phyloP scores from a whole-genome alignment of 345 rosid genomes.

The Eucalyptus shirleyi region DNA sequence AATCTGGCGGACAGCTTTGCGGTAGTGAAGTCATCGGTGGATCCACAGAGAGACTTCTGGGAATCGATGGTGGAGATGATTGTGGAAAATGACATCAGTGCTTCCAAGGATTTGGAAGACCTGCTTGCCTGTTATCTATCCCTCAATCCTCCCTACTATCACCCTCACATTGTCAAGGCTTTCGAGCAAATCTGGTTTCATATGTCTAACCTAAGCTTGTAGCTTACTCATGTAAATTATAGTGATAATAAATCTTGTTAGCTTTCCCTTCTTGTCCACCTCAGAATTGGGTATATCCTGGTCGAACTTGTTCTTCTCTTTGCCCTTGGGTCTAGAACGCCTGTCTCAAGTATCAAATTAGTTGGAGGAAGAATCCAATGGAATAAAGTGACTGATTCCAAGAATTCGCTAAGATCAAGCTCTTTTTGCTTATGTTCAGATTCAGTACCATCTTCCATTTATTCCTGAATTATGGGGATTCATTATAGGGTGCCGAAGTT shows the following conservation, averaged over 20 bases:
- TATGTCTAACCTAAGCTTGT: not conserved
- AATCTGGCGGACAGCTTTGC: conserved; percentile 30
- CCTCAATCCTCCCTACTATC: conserved; percentile 54
- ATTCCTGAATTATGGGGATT: not conserved
- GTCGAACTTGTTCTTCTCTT: not conserved
- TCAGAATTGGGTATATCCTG: not conserved
- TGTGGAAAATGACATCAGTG: conserved; percentile 49
- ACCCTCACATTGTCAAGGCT: conserved; percentile 51
- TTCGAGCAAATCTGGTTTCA: conserved; percentile 73
- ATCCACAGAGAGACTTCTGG: conserved; percentile 74
- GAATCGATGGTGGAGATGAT: conserved; percentile 94
- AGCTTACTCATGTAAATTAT: not conserved
- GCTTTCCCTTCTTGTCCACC: not conserved
- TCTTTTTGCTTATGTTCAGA: not conserved
- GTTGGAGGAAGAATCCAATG: not conserved
- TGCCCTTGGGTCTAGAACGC: not conserved
- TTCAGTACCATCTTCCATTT: not conserved
- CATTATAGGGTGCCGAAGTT: not conserved
- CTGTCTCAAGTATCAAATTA: not conserved
- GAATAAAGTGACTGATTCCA: not conserved
- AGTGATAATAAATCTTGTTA: not conserved
- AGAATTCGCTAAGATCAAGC: not conserved
- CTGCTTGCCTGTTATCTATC: conserved; percentile 81
- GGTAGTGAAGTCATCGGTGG: conserved; percentile 49
- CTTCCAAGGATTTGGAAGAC: conserved; percentile 59